A percentile compares a stretch with the other conserved stretches of the same genome.
These are phyloP conservation scores for Colletotrichum sp. DNA, from an alignment of 2,329 filamentous ascomycete species.

Conservation along the genomic window DNA sequence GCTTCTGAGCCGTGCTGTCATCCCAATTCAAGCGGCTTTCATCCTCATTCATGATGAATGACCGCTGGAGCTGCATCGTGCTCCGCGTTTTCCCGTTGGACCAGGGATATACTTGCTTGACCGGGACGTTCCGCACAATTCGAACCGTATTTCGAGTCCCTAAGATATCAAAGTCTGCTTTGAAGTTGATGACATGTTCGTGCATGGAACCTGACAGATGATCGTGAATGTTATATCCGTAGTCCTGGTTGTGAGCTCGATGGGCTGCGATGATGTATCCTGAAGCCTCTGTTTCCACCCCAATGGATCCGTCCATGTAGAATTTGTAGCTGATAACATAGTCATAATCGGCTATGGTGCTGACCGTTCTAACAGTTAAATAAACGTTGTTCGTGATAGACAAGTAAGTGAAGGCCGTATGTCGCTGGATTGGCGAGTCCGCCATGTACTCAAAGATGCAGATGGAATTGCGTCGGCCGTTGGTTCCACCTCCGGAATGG, in stretches of 20 bases:
- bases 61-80: constrained; percentile 55
- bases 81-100: constrained; percentile 48
- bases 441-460: constrained; percentile 61
- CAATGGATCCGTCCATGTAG: constrained; percentile 55
- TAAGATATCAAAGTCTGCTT: constrained; percentile 57
- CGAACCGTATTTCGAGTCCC: constrained; percentile 51
- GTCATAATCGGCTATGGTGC: constrained; percentile 61
- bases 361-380: constrained; percentile 49
- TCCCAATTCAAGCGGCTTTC: constrained; percentile 52
- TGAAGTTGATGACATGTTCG: constrained; percentile 61
- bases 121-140: constrained; percentile 36
- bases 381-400: constrained; percentile 52
- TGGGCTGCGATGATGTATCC: constrained; percentile 60
- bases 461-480: constrained; percentile 53
- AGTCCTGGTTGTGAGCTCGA: constrained; percentile 49
- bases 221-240: constrained; percentile 56
- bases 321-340: constrained; percentile 56
- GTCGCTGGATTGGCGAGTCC: constrained; percentile 54
- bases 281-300: constrained; percentile 55
- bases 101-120: constrained; percentile 49
- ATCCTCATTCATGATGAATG: constrained; percentile 47
- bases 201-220: constrained; percentile 55
- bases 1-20: constrained; percentile 45
- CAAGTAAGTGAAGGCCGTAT: constrained; percentile 44
- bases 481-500: constrained; percentile 46